Percentiles rank a stretch among this genome's conserved stretches.
Evolutionary conservation across 352 stramenopile genomes (phyloP).

Genomic region (Thraustochytrium aureum): DNA sequence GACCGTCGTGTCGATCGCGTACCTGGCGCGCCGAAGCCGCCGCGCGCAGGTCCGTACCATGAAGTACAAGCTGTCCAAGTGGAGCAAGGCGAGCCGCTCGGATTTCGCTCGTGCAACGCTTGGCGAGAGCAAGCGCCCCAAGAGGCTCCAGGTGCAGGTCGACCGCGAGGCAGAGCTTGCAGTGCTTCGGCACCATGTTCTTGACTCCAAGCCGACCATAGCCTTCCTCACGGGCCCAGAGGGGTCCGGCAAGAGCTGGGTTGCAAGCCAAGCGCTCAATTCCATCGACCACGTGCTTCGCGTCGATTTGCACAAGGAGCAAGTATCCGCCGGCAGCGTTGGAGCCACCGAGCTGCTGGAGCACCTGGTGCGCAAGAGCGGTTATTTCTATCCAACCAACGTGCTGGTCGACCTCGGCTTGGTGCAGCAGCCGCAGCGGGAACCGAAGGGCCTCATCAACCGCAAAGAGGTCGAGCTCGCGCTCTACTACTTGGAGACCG

Average conservation of each 20-base stretch:
- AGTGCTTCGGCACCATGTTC: constrained; percentile 27
- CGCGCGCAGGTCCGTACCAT: constrained; percentile 19
- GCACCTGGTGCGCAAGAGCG: background rate
- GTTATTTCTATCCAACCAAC: constrained; percentile 38
- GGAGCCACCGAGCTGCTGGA: constrained; percentile 44
- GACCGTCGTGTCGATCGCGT: background rate
- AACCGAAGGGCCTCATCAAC: background rate
- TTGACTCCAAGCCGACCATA: constrained; percentile 15
- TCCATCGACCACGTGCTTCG: constrained; percentile 44
- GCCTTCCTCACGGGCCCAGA: constrained; percentile 38
- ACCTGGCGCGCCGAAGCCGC: constrained; percentile 10
- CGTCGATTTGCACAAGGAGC: constrained; percentile 49
- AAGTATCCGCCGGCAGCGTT: constrained; percentile 21
- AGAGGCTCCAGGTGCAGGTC: constrained; percentile 20
- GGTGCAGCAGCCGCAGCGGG: constrained; percentile 14
- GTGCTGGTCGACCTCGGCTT: constrained; percentile 28
- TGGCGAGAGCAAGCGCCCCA: background rate
- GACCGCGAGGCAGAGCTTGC: constrained; percentile 8
- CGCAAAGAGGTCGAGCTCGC: constrained; percentile 35
- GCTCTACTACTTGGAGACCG: constrained; percentile 21
- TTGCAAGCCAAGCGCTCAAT: background rate
- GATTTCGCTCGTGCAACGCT: background rate
- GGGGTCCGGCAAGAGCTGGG: constrained; percentile 14
- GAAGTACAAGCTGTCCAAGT: constrained; percentile 42
- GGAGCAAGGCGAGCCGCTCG: background rate